These are phyloP conservation scores for Benincasa hispida DNA, from an alignment of 306 rosid species.

Conservation along the genomic window DNA sequence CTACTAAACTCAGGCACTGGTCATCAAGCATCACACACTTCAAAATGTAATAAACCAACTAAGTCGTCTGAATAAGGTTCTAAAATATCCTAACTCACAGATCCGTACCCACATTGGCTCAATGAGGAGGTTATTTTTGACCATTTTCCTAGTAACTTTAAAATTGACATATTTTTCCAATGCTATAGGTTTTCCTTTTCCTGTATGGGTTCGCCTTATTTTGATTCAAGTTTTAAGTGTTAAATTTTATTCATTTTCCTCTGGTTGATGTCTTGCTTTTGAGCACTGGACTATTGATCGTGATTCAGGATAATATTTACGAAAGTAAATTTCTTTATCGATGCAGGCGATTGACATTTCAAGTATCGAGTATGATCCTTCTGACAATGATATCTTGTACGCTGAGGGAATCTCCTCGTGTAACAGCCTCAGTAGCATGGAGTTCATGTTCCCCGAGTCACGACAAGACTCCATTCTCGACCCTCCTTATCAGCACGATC, in stretches of 20 bases:
- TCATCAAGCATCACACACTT: too few species aligned
- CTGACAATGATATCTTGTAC: conserved; percentile 58
- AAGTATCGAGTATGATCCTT: conserved; percentile 42
- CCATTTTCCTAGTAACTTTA: background rate
- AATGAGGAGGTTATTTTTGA: too few species aligned
- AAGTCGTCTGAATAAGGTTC: too few species aligned
- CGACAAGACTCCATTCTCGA: conserved; percentile 23
- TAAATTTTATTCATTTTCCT: background rate
- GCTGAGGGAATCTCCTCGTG: conserved; percentile 58
- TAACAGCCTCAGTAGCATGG: conserved; percentile 44
- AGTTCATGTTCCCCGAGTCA: conserved; percentile 38
- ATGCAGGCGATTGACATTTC: conserved; percentile 63
- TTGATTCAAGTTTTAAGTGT: background rate
- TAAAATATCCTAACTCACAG: too few species aligned
- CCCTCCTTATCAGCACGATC: conserved; percentile 23
- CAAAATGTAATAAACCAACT: too few species aligned
- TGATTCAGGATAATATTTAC: background rate
- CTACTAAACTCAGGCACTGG: too few species aligned
- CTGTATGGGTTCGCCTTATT: background rate
- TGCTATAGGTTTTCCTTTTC: background rate
- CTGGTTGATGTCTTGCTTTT: background rate
- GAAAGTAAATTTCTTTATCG: background rate
- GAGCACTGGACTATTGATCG: background rate
- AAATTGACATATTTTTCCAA: background rate
- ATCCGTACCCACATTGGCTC: too few species aligned